Base-by-base conservation (phyloP, 139 green algal species). In the Asterochloris sp. region DNA sequence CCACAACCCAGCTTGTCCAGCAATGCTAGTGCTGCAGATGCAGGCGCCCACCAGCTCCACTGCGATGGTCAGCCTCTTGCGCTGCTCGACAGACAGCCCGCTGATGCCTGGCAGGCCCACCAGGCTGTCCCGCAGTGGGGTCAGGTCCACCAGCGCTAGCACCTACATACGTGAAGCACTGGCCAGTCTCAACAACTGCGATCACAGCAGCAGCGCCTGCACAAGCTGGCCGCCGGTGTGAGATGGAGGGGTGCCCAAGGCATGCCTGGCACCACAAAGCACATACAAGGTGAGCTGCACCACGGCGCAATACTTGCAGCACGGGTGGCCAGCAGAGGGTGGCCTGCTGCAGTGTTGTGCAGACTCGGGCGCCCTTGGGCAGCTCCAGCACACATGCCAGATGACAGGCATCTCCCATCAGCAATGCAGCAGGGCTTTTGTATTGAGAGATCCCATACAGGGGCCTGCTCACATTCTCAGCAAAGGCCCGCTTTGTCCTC, bases 21-120 rank as follows among this genome's bases (percentile, higher is more conserved):
- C 38, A 54, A 54, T 54, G 38, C 2, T 54, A 6, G 38, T 54
- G 38, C 6, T 10, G 38, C 38, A 54, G 38, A 6, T 54, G 38
- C 38, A 54, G 38, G 38, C 38, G 38, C 38, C 6, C 4, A 95
- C 93, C 19, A 96, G 91, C 90, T 96, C 93, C 14, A 96, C 87
- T 8, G 82, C 93, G 29, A 96, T 94, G 78, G 89, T 94, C 28
- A 95, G 87, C 4, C 91, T 81, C 83, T 94, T 94, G 78, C 91
- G 83, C 86, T 96, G 92, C 88, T 95, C 92, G 2, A 87, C 79
- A 21, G 47, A 84, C 13, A 93, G 85, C 23, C 85, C 86, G n/a
- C 26, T 80, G 67, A 78, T 67, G 11, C 85, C 87, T 0, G 87
- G 87, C 82, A 86, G 54, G 26, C 90, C 90, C 61, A 94, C 85